Conservation (phyloP, 768 basidiomycete species). For the Plicaturopsis crispa region DNA sequence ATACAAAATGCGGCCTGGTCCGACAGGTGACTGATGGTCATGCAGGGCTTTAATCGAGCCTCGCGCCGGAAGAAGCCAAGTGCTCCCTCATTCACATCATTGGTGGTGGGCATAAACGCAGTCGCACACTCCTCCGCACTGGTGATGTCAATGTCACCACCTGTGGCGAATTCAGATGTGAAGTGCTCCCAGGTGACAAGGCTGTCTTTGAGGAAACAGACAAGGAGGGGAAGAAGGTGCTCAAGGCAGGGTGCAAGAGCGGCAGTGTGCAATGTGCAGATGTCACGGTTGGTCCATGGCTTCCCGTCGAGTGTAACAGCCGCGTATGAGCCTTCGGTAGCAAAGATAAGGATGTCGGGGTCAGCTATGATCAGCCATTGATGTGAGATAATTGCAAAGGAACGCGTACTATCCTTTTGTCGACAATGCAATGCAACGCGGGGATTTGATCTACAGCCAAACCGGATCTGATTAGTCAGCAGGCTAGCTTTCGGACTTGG, state of each 20-base stretch:
- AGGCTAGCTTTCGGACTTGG: too few species aligned
- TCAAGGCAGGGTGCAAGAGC: too few species aligned
- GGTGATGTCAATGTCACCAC: constrained; percentile 10
- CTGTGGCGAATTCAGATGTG: constrained; percentile 17
- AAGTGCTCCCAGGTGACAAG: constrained; percentile 16
- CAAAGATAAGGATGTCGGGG: too few species aligned
- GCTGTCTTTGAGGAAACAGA: constrained; percentile 19
- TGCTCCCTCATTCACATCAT: constrained; percentile 21
- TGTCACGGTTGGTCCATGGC: constrained; percentile 6
- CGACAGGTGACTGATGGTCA: constrained; percentile 2
- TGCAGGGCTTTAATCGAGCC: neutral
- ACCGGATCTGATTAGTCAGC: too few species aligned
- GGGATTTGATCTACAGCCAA: too few species aligned
- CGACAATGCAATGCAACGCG: too few species aligned
- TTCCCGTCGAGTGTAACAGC: constrained; percentile 15
- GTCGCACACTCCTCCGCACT: constrained; percentile 2
- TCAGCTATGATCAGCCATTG: too few species aligned
- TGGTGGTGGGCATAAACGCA: constrained; percentile 15
- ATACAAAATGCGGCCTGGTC: neutral
- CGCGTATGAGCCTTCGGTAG: constrained; percentile 4
- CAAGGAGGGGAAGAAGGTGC: constrained; percentile 7
- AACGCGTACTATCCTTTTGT: too few species aligned
- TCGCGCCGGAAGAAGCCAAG: constrained; percentile 8
- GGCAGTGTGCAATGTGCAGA: too few species aligned
- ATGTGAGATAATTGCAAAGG: too few species aligned